These are phyloP conservation scores for Auricularia cornea DNA, from an alignment of 768 basidiomycete species.

Conservation along the genomic window DNA sequence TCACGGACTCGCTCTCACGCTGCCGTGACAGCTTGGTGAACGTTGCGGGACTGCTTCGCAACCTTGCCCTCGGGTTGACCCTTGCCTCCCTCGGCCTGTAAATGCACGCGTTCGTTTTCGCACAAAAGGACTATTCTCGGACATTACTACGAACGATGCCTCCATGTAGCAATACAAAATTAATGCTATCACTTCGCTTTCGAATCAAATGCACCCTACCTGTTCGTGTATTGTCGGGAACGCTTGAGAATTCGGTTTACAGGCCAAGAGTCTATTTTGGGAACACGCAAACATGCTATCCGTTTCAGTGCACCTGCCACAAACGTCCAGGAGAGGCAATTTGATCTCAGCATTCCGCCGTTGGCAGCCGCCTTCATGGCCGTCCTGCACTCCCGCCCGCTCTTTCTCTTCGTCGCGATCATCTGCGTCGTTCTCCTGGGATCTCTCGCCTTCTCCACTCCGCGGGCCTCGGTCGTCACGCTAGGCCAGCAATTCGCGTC, in stretches of 20 bases:
- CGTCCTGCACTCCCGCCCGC: neutral
- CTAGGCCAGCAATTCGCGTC: neutral
- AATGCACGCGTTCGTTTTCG: neutral
- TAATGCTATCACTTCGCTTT: no score
- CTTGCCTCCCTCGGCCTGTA: neutral
- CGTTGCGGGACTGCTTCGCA: constrained; percentile 7
- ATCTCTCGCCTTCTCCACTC: neutral
- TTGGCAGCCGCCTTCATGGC: neutral
- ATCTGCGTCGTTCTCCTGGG: neutral
- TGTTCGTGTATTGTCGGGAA: no score
- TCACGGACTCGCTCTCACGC: neutral
- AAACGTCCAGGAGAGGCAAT: neutral
- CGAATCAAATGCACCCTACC: no score
- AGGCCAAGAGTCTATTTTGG: no score
- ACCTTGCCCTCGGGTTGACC: constrained; percentile 9
- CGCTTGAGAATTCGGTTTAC: no score
- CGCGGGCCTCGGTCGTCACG: neutral
- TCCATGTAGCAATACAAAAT: neutral
- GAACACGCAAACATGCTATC: no score
- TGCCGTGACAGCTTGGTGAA: constrained; percentile 1
- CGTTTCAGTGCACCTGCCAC: no score
- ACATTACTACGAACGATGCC: neutral
- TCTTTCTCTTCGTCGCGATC: neutral
- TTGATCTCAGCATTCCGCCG: neutral
- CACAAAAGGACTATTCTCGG: neutral